Base-by-base conservation (phyloP, 192 early-diverging fungal species). In the Pilobolus umbonatus region DNA sequence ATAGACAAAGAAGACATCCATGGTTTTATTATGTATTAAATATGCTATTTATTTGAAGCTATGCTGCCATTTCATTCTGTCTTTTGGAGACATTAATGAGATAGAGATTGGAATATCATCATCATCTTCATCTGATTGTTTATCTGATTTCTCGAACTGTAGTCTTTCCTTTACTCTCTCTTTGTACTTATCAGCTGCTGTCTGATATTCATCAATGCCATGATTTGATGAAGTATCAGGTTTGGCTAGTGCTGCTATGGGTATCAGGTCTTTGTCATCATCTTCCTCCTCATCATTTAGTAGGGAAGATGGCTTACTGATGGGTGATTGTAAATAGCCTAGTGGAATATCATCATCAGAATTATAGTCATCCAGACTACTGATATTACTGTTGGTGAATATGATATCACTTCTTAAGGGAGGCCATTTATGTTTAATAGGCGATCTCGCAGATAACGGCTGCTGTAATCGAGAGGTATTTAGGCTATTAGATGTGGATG, bases 231-330 rank as follows among this genome's bases (percentile, higher is more conserved):
- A 12, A 45, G 1, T 30, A 32, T 44, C 43, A 26, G 29, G 22
- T 6, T 8, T 32, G 14, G 11, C 40, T 4, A 60, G 28, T 4
- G 14, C 26, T 0, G 65, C 65, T 34, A 67, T 67, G 3, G 65
- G 65, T 2, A 67, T 29, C 22, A 55, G 29, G 56, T 67, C 65
- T n/a, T 67, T 44, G 49, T 67, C 65, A 43, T 67, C 65, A 11
- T 67, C 65, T 25, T 67, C 65, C 34, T 67, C 49, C 4, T 60
- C 44, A 11, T 67, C 65, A 36, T 47, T 60, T 29, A 67, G 32
- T 10, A 67, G 22, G 3, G 65, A 67, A 17, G 45, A 49, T 1
- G 55, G 45, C 15, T 19, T 54, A 25, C 46, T 22, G 17, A 26
- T 22, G 21, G 46, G 39, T 39, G 60, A 61, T 45, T 51, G 29